Base-by-base conservation (phyloP, 257 asterid species). In the Marsdenia floribunda region DNA sequence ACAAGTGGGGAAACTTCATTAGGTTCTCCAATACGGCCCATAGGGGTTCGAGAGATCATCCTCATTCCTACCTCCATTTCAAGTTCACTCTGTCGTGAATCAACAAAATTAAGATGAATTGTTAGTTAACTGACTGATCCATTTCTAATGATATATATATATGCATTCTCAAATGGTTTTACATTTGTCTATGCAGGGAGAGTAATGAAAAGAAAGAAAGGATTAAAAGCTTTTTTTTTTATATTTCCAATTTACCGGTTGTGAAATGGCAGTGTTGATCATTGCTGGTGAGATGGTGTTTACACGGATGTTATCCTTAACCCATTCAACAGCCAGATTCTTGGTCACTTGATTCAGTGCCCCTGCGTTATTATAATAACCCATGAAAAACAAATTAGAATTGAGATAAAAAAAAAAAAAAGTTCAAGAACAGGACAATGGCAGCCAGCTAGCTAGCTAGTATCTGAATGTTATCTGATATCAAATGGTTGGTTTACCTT, bases 211-310 rank as follows among this genome's bases (percentile, higher is more conserved):
- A 8, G 53, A 50, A 50, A 50, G 21, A 50, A 4, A 15, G 21
- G 3, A 50, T 2, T 13, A 50, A 50, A 14, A 19, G 21, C 33
- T 29, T 29, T 29, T 50, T 9, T 40, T 3, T 21, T 29, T n/a
- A n/a, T n/a, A n/a, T 29, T 29, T 29, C 1, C 33, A 29, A 3
- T 19, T 14, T 24, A 42, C 75, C 26, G 75, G 65, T 57, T 60
- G 71, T n/a, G 38, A 18, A 68, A 68, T n/a, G 24, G 63, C 38
- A n/a, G 79, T 76, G 49, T 64, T 68, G 69, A 68, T 69, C 59
- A 52, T 4, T 18, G 21, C 18, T 0, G 42, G 38, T 0, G 69
- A 38, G 14, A 63, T 7, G 3, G 44, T 3, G 26, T 63, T 63
- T 4, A 63, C 69, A 4, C 69, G n/a, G 4, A 63, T 63, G 42